phyloP scores from a whole-genome alignment of 1,284 basidiomycete genomes.

The Ceratobasidium sp. region DNA sequence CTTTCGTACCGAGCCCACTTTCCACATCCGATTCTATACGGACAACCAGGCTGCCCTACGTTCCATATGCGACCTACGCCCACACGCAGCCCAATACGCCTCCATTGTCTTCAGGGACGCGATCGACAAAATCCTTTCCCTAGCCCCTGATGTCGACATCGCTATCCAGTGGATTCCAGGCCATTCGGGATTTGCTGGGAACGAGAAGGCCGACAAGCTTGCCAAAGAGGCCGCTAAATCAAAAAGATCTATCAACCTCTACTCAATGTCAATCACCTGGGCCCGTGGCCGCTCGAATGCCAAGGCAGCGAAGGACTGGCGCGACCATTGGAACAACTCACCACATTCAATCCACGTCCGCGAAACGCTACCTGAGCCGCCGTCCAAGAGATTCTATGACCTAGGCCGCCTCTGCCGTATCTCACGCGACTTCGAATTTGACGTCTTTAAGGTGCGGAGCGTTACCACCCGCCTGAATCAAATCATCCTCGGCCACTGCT shows the following conservation, averaged over 20 bases:
- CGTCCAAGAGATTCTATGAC: slow-evolving; percentile 4
- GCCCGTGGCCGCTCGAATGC: neutral
- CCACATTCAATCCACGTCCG: slow-evolving; percentile 8
- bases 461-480: too few species aligned
- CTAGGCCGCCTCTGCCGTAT: too few species aligned
- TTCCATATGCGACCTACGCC: neutral
- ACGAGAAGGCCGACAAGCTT: slow-evolving; percentile 1
- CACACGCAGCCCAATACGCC: slow-evolving; percentile 7
- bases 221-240: neutral
- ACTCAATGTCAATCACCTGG: slow-evolving; percentile 1
- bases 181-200: neutral
- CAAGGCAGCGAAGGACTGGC: neutral
- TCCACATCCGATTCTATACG: neutral
- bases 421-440: too few species aligned
- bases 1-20: too few species aligned
- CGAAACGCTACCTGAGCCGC: neutral
- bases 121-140: neutral
- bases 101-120: slow-evolving; percentile 1
- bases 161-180: slow-evolving; percentile 1
- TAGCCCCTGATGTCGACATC: neutral
- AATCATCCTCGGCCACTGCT: too few species aligned
- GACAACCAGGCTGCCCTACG: slow-evolving; percentile 14
- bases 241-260: neutral
- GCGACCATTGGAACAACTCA: neutral
- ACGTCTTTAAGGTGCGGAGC: too few species aligned